Evolutionary conservation across 2,329 filamentous ascomycete species (phyloP).

Genomic region (Coleophoma eucalyptorum): DNA sequence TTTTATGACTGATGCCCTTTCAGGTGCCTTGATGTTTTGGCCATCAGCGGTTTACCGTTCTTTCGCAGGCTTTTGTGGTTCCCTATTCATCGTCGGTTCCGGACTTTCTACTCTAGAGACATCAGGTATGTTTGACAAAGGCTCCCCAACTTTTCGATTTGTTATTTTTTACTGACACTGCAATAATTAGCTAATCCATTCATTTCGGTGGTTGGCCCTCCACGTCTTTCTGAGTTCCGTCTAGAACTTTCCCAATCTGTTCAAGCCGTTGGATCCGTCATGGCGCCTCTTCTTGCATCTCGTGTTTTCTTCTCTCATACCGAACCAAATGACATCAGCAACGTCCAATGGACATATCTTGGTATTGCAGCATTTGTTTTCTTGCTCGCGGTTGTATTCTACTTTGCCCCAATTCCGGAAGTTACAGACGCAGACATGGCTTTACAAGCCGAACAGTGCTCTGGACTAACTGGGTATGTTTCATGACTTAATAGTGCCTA

Average conservation of each 20-base stretch:
- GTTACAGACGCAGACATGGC: slow-evolving; percentile 67
- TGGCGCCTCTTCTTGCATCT: slow-evolving; percentile 67
- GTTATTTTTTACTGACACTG: too few relatives aligned
- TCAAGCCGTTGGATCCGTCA: slow-evolving; percentile 68
- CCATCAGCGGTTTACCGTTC: slow-evolving; percentile 44
- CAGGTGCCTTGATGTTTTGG: slow-evolving; percentile 53
- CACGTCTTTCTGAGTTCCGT: slow-evolving; percentile 65
- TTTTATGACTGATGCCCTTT: too few relatives aligned
- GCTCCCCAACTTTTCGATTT: neutral
- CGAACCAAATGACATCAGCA: slow-evolving; percentile 44
- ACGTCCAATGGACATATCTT: slow-evolving; percentile 74
- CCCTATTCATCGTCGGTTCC: slow-evolving; percentile 63
- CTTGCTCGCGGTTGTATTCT: slow-evolving; percentile 60
- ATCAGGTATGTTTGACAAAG: slow-evolving; percentile 29
- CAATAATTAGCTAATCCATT: slow-evolving; percentile 53
- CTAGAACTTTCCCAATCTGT: slow-evolving; percentile 74
- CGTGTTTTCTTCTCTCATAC: slow-evolving; percentile 66
- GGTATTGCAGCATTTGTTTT: slow-evolving; percentile 69
- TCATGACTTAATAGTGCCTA: too few relatives aligned
- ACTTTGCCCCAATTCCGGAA: slow-evolving; percentile 63
- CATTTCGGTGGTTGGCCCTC: slow-evolving; percentile 51
- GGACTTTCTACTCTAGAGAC: slow-evolving; percentile 72
- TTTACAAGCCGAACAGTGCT: slow-evolving; percentile 1
- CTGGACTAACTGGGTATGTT: slow-evolving; percentile 31
- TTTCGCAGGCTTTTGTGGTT: slow-evolving; percentile 8